Conservation (phyloP, 768 basidiomycete species). For the Russula olivacea region DNA sequence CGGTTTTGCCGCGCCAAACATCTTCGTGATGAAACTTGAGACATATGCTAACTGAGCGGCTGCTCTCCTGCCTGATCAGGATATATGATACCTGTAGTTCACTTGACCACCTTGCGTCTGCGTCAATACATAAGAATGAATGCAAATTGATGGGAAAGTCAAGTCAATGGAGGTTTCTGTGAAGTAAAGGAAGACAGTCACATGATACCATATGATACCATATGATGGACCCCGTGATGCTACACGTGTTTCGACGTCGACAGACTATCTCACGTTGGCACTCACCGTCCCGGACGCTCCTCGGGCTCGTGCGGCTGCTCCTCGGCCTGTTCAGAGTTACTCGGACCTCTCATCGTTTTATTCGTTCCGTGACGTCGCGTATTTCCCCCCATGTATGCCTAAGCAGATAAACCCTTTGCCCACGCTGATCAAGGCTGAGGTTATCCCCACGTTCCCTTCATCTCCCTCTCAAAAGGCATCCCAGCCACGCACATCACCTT, state of each 20-base stretch:
- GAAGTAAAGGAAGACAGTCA: background rate
- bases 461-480: background rate
- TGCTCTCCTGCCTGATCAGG: background rate
- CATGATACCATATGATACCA: background rate
- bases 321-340: background rate
- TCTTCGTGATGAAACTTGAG: conserved; percentile 64
- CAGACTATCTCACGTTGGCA: background rate
- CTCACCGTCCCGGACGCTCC: background rate
- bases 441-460: background rate
- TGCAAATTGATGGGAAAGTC: background rate
- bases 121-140: background rate
- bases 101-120: background rate
- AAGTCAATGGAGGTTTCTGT: background rate
- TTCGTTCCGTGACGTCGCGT: background rate
- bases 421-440: conserved; percentile 1
- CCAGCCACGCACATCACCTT: background rate
- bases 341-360: background rate
- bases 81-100: background rate
- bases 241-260: conserved; percentile 24
- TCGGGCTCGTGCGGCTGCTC: background rate
- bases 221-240: conserved; percentile 6
- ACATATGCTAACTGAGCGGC: conserved; percentile 30
- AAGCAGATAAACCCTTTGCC: conserved; percentile 14
- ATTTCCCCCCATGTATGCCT: background rate
- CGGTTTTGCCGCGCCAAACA: conserved; percentile 73